Base-by-base conservation (phyloP, 2,329 filamentous ascomycete genomes). In the Aspergillus ochraceoroseus region DNA sequence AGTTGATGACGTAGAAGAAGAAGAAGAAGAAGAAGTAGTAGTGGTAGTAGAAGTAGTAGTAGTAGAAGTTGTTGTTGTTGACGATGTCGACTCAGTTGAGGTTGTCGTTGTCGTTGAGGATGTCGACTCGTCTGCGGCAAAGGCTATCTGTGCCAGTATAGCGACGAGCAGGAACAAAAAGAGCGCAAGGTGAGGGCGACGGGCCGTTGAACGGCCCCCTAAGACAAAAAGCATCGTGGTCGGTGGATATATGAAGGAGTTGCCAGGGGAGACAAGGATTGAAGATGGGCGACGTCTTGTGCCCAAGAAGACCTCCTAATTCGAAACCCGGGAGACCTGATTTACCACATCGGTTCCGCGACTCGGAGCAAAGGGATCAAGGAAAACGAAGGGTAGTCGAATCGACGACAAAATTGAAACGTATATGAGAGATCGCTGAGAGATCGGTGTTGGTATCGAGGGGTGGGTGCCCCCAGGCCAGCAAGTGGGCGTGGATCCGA, bases 111-210 rank as follows among this genome's bases (percentile, higher is more conserved):
- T 29, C 26, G 3, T 30, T 39, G 26, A 22, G 22, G 12, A 31
- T 22, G 5, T 39, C 34, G 3, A 33, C 30, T 15, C 22, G 7
- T 41, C 37, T 32, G 54, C 49, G 8, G 49, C 53, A 17, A 27
- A 20, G 11, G 49, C 44, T 38, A 53, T 12, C 41, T 47, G 44
- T 17, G 48, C 47, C 12, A 53, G 25, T 18, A 55, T 2, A 18
- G 47, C 20, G 18, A 58, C 27, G 11, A 56, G 31, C 17, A 55
- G 27, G 15, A 49, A 23, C n/a, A 55, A 33, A n/a, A 47, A 30
- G 11, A 49, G 13, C 11, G 43, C n/a, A n/a, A n/a, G n/a, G n/a
- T n/a, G 38, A 25, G 46, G 47, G 19, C 42, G 47, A 12, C 41
- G 38, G 41, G 43, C 41, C 33, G 35, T 47, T 34, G 40, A 32